Evolutionary conservation across 2,329 filamentous ascomycete species (phyloP), one percentile per base, ranked within the genome.

Genomic region (Curvularia spicifera): DNA sequence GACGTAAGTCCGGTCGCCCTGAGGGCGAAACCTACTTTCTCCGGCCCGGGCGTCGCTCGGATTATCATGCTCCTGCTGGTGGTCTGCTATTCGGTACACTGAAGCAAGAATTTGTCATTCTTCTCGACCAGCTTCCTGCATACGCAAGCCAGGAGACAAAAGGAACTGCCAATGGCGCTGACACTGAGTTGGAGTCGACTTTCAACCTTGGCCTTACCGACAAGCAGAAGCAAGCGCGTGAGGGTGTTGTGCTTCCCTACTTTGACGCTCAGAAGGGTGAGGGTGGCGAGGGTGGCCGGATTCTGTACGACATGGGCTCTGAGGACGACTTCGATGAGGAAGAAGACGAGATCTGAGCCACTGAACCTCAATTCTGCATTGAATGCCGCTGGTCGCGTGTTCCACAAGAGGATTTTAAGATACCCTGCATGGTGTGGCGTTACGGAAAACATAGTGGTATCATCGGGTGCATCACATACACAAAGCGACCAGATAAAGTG

Each of bases 271-370:
- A 99, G 83, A 91, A 87, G 52, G 89, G 88, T 2, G 77, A 81
- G 57, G 85, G 84, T 4, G 93, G 93, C 0, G 92, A 96, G 70
- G 94, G 95, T 4, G 95, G 95, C 0, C 85, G 94, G 60, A 99
- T 99, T 65, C 74, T 99, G 71, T 99, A 99, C 75, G 94, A 98
- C 68, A 96, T 98, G 91, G 94, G 93, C 1, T 86, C 88, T 62
- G 95, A 98, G 79, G 95, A 99, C 77, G 93, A 98, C 75, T 98
- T 97, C 79, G 93, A 97, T 68, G 93, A 96, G 58, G 93, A 96
- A 72, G 93, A 97, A 71, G 93, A 97, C 78, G 93, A 97, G 78
- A 93, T 94, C 65, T 93, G 60, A 71, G 45, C 12, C 9, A 35
- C 12, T 45, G 8, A 13, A 8, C 8, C 13, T 31, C 18, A 20